Conservation (phyloP, 495 filamentous ascomycete species). For the Neurospora discreta region DNA sequence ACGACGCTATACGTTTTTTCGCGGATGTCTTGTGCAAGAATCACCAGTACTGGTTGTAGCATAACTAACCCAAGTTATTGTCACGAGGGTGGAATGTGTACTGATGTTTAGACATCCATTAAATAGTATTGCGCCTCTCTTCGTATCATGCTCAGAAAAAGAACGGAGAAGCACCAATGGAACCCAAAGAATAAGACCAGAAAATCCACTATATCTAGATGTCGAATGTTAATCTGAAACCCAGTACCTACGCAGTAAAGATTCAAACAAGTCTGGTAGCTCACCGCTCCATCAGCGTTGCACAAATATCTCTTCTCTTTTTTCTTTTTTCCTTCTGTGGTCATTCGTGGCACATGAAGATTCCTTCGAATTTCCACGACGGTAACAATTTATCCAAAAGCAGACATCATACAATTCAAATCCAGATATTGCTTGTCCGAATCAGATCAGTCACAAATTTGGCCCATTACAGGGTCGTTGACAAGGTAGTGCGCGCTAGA, state of each 20-base stretch:
- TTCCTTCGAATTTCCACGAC: neutral
- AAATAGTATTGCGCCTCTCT: neutral
- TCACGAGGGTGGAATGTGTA: neutral
- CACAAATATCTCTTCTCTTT: neutral
- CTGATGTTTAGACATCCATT: neutral
- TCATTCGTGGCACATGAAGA: neutral
- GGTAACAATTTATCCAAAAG: neutral
- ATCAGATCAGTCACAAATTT: neutral
- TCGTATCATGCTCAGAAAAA: neutral
- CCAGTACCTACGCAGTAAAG: neutral
- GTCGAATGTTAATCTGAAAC: neutral
- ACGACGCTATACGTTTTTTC: neutral
- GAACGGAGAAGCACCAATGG: neutral
- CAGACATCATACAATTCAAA: neutral
- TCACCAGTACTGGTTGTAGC: neutral
- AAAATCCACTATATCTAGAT: neutral
- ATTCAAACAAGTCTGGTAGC: neutral
- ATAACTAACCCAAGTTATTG: neutral
- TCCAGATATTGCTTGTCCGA: neutral
- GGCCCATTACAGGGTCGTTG: neutral
- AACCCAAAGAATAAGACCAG: neutral
- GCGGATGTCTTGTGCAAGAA: neutral
- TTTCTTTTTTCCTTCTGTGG: neutral
- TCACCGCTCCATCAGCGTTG: neutral
- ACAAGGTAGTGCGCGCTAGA: neutral